These are phyloP conservation scores for Ganoderma multipileum DNA, from an alignment of 1,284 basidiomycete species.

Conservation along the genomic window DNA sequence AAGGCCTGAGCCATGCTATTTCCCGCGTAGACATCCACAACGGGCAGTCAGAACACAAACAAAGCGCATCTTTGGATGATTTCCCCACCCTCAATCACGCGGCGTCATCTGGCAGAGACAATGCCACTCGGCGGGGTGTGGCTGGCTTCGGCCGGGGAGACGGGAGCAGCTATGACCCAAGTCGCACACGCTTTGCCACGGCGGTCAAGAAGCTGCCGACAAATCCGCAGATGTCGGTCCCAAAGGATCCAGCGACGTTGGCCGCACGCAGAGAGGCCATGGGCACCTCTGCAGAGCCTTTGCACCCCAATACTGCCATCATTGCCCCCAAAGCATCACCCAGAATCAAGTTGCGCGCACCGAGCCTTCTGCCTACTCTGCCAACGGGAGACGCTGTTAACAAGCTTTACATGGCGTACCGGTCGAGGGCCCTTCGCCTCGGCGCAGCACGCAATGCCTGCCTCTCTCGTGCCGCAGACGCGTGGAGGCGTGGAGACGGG, in stretches of 20 bases:
- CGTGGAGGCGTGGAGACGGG: slow-evolving; percentile 93
- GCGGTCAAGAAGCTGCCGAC: slow-evolving; percentile 75
- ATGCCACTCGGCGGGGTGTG: slow-evolving; percentile 48
- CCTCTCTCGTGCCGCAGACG: slow-evolving; percentile 94
- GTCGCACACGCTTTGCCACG: slow-evolving; percentile 83
- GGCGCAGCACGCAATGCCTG: slow-evolving; percentile 94
- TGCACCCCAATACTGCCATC: slow-evolving; percentile 70
- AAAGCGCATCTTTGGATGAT: slow-evolving; percentile 73
- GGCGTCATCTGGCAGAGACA: slow-evolving; percentile 49
- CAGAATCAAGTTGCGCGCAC: slow-evolving; percentile 82
- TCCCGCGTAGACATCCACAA: slow-evolving; percentile 69
- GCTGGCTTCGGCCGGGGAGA: slow-evolving; percentile 50
- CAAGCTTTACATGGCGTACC: slow-evolving; percentile 86
- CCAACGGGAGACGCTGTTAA: slow-evolving; percentile 83
- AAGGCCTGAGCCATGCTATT: slow-evolving; percentile 74
- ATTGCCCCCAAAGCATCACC: slow-evolving; percentile 87
- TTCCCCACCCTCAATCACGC: slow-evolving; percentile 77
- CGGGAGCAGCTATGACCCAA: slow-evolving; percentile 67
- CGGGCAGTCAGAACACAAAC: slow-evolving; percentile 43
- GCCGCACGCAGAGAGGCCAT: slow-evolving; percentile 62
- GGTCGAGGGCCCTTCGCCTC: slow-evolving; percentile 77
- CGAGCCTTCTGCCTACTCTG: slow-evolving; percentile 88
- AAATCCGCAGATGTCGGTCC: slow-evolving; percentile 34
- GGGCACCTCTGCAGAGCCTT: slow-evolving; percentile 61
- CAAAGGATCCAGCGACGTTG: slow-evolving; percentile 46